Conservation (phyloP, 1,284 basidiomycete species). For the Naganishia sp. region DNA sequence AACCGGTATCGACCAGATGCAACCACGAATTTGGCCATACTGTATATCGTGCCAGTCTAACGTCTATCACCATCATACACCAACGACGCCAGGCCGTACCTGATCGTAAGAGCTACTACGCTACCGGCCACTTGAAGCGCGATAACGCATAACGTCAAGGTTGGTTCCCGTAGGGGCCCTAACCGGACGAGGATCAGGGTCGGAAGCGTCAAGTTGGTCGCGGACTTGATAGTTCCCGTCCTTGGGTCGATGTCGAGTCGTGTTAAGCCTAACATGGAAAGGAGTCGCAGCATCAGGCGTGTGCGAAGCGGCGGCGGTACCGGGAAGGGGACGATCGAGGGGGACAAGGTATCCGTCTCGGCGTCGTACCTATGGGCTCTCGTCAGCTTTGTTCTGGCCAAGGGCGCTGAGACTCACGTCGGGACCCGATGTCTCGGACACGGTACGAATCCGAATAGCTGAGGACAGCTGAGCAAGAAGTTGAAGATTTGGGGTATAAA, state of each 20-base stretch:
- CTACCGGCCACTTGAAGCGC: constrained; percentile 73
- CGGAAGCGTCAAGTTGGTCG: constrained; percentile 83
- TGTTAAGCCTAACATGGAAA: constrained; percentile 68
- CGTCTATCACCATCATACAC: constrained; percentile 86
- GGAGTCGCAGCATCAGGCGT: constrained; percentile 60
- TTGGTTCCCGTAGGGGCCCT: constrained; percentile 79
- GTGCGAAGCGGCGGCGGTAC: constrained; percentile 59
- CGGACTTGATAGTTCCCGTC: constrained; percentile 59
- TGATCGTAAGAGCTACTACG: constrained; percentile 72
- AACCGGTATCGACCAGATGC: too few relatives aligned
- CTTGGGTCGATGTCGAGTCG: constrained; percentile 61
- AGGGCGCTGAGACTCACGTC: constrained; percentile 58
- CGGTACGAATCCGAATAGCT: constrained; percentile 88
- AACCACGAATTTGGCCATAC: too few relatives aligned
- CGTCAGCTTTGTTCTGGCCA: not conserved
- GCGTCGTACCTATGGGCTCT: constrained; percentile 64
- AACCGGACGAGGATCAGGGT: constrained; percentile 75
- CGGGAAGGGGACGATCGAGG: constrained; percentile 68
- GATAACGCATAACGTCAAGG: constrained; percentile 71
- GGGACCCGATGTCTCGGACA: constrained; percentile 94
- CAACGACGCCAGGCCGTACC: constrained; percentile 82
- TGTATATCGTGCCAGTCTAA: constrained; percentile 44
- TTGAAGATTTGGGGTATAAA: constrained; percentile 99
- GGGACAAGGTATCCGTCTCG: constrained; percentile 69
- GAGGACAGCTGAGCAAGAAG: constrained; percentile 90